Evolutionary conservation across 148 eudicot species (phyloP).

Genomic region (Rheum nobile): DNA sequence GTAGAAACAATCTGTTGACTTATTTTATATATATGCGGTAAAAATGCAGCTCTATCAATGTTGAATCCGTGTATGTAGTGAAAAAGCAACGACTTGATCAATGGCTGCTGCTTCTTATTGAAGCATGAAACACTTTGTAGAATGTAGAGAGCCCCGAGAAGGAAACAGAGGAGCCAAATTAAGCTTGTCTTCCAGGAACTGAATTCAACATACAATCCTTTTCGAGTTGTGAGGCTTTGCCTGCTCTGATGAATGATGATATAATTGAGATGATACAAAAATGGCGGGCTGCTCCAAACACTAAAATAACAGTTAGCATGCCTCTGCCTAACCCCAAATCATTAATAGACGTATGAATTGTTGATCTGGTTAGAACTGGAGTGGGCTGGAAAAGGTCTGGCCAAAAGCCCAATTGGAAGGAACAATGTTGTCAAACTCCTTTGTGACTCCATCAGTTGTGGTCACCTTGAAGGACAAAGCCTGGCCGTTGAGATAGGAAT

Average conservation of each 20-base stretch:
- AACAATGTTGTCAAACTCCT: conserved; percentile 26
- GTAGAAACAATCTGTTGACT: neutral
- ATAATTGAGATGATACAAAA: neutral
- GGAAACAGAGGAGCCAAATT: neutral
- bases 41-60: neutral
- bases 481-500: conserved; percentile 52
- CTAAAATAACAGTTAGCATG: conserved; percentile 26
- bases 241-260: neutral
- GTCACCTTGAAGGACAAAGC: conserved; percentile 63
- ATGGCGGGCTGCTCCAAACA: conserved; percentile 41
- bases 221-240: neutral
- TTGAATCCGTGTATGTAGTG: neutral
- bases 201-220: neutral
- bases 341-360: neutral
- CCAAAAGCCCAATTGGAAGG: conserved; percentile 75
- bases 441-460: conserved; percentile 46
- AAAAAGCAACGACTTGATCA: neutral
- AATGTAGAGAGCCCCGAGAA: neutral
- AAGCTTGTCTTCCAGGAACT: neutral
- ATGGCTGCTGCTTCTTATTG: neutral
- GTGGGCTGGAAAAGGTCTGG: conserved; percentile 47
- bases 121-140: neutral
- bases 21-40: neutral
- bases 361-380: conserved; percentile 29
- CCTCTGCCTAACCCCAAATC: conserved; percentile 29